Evolutionary conservation across 441 rosid genomes (phyloP).

Genomic region (Syzygium malaccense): DNA sequence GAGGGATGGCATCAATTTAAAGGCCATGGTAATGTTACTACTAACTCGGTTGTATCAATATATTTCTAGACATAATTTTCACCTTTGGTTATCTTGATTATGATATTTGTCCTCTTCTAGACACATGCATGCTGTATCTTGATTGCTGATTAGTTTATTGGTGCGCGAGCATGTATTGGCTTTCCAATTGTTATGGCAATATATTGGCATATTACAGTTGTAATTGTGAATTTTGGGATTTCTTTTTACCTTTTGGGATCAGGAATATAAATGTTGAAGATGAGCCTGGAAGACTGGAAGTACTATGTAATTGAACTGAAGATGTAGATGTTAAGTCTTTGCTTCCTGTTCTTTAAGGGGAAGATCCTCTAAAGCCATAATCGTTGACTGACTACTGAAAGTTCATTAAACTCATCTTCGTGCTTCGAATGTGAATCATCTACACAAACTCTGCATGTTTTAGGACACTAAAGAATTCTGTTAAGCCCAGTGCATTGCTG

Average conservation of each 20-base stretch:
- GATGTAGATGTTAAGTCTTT: not conserved
- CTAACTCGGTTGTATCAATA: not conserved
- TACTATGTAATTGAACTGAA: not conserved
- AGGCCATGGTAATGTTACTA: constrained; percentile 31
- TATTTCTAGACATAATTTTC: not conserved
- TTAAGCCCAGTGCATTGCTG: not conserved
- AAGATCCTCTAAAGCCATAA: not conserved
- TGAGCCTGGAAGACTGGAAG: not conserved
- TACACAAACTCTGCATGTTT: not conserved
- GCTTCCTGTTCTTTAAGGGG: not conserved
- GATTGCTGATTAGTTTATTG: not conserved
- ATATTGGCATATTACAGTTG: not conserved
- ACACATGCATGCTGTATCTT: not conserved
- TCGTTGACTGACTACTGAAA: not conserved
- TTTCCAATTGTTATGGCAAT: not conserved
- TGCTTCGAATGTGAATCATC: not conserved
- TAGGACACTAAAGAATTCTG: not conserved
- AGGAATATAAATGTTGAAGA: not conserved
- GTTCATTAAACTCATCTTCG: not conserved
- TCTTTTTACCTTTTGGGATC: not conserved
- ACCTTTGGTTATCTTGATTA: not conserved
- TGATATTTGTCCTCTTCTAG: not conserved
- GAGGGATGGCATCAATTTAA: constrained; percentile 16
- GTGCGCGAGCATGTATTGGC: not conserved
- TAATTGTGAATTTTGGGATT: not conserved